Conservation (phyloP, 345 rosid genomes). For the Pugionium cornutum region DNA sequence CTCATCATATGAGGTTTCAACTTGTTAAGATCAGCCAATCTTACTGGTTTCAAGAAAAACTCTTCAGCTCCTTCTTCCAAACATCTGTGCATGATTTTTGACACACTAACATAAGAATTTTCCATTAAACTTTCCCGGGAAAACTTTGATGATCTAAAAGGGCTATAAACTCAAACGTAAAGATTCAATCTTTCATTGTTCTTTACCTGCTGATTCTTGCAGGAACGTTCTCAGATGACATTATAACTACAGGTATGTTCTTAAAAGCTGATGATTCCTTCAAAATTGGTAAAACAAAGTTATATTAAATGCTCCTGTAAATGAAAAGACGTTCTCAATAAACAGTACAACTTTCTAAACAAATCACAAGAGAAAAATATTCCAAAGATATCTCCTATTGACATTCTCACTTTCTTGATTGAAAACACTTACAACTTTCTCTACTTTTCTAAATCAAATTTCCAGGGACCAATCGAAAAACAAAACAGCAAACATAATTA, state of each 20-base stretch:
- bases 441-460: not conserved
- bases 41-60: conserved; percentile 84
- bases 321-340: conserved; percentile 7
- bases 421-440: not conserved
- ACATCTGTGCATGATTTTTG: conserved; percentile 47
- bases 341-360: not conserved
- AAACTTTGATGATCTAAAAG: not conserved
- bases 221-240: conserved; percentile 91
- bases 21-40: conserved; percentile 75
- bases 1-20: conserved; percentile 55
- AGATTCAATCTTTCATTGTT: conserved; percentile 8
- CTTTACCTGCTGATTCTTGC: conserved; percentile 50
- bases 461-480: conserved; percentile 11
- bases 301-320: not conserved
- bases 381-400: conserved; percentile 29
- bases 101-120: not conserved
- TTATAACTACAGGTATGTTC: conserved; percentile 77
- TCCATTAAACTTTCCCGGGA: not conserved
- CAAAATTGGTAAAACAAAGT: conserved; percentile 5
- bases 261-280: conserved; percentile 65
- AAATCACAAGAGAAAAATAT: conserved; percentile 9
- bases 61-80: conserved; percentile 93
- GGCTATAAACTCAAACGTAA: conserved; percentile 5
- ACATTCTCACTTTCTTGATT: conserved; percentile 30
- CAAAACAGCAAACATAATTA: not conserved